phyloP scores from a whole-genome alignment of 192 early-diverging fungal species.

The Haplosporangium gracile region DNA sequence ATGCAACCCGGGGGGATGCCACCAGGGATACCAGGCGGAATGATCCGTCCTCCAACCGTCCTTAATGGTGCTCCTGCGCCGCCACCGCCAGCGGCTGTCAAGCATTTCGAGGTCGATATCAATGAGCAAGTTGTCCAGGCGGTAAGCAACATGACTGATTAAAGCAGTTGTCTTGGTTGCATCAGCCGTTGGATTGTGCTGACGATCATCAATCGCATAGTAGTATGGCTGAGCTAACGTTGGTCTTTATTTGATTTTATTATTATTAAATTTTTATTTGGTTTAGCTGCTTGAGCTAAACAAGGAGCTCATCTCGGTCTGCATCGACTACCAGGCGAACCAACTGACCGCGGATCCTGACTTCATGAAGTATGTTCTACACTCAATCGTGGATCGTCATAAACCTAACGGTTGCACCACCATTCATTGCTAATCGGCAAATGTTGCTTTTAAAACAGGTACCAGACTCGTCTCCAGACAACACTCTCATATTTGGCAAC shows the following conservation, averaged over 20 bases:
- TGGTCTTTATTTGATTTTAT: not conserved
- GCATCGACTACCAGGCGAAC: conserved; percentile 49
- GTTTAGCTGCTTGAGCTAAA: conserved; percentile 39
- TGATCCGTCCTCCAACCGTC: not conserved
- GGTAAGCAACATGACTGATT: conserved; percentile 7
- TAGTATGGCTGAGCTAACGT: too few relatives aligned
- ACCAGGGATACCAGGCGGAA: not conserved
- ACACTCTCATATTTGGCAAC: conserved; percentile 50
- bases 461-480: conserved; percentile 42
- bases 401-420: not conserved
- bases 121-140: conserved; percentile 40
- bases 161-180: not conserved
- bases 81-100: not conserved
- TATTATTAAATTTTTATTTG: not conserved
- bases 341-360: conserved; percentile 27
- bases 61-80: conserved; percentile 7
- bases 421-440: not conserved
- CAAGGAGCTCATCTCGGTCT: conserved; percentile 49
- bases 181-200: not conserved
- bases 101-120: conserved; percentile 35
- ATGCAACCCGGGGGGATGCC: not conserved
- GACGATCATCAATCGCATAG: not conserved
- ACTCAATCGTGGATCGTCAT: not conserved
- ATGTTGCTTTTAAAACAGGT: conserved; percentile 2
- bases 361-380: conserved; percentile 30